Evolutionary conservation across 1,139 yeast genomes (phyloP).

Genomic region (Candida anutae): DNA sequence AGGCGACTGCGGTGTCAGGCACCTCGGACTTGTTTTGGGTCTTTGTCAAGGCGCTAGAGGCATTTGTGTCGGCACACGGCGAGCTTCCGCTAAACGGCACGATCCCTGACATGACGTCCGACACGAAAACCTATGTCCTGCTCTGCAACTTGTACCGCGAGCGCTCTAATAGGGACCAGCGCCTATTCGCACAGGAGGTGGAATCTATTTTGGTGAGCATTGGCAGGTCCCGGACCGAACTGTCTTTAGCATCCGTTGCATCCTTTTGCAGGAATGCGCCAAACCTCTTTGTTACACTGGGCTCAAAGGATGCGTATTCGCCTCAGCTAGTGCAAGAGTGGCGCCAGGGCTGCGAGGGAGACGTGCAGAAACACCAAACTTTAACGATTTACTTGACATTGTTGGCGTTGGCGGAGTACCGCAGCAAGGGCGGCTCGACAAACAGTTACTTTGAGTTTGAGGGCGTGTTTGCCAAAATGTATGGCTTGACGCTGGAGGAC

Average conservation of each 20-base stretch:
- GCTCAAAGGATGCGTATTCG: constrained; percentile 18
- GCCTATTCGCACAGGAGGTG: constrained; percentile 28
- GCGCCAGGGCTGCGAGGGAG: constrained; percentile 10
- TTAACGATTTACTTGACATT: constrained; percentile 30
- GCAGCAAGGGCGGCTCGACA: constrained; percentile 8
- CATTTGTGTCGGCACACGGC: constrained; percentile 38
- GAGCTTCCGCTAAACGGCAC: constrained; percentile 64
- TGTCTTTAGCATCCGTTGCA: constrained; percentile 21
- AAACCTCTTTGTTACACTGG: constrained; percentile 28
- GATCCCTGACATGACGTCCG: constrained; percentile 86
- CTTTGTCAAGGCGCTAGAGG: constrained; percentile 46
- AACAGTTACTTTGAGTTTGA: constrained; percentile 21
- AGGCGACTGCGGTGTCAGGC: constrained; percentile 3
- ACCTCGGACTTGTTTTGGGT: constrained; percentile 50
- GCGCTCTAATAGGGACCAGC: constrained; percentile 49
- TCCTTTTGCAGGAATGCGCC: constrained; percentile 56
- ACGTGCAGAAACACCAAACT: constrained; percentile 13
- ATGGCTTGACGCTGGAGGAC: constrained; percentile 3
- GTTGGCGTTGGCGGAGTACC: constrained; percentile 21
- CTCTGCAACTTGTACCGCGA: constrained; percentile 51
- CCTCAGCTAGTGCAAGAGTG: constrained; percentile 10
- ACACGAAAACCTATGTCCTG: constrained; percentile 52
- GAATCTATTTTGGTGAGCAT: constrained; percentile 13
- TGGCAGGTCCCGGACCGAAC: constrained; percentile 14
- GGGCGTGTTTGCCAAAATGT: constrained; percentile 9